Percentiles rank a stretch among this genome's conserved stretches.
phyloP scores from a whole-genome alignment of 2,329 filamentous ascomycete species.

The Ceratocystis ficicola region DNA sequence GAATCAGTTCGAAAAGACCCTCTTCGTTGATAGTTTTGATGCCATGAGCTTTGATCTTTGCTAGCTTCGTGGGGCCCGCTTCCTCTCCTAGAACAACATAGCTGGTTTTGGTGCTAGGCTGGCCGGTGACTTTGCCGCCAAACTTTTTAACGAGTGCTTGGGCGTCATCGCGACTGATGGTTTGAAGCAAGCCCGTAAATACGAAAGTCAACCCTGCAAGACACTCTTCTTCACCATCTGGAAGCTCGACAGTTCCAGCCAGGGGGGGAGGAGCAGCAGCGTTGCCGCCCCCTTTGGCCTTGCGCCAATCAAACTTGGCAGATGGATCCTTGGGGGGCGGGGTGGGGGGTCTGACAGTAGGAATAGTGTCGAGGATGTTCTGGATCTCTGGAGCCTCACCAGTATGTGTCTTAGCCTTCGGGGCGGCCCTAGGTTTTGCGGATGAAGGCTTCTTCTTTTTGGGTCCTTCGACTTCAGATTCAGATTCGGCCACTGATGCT shows the following conservation, averaged over 20 bases:
- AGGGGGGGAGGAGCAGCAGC: constrained; percentile 49
- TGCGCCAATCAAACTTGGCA: constrained; percentile 70
- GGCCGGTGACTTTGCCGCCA: constrained; percentile 76
- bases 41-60: constrained; percentile 65
- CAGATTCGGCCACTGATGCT: constrained; percentile 41
- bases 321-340: constrained; percentile 61
- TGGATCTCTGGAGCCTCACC: constrained; percentile 61
- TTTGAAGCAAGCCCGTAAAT: constrained; percentile 79
- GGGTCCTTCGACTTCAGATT: constrained; percentile 47
- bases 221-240: constrained; percentile 76
- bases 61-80: constrained; percentile 83
- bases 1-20: constrained; percentile 78
- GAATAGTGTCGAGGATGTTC: constrained; percentile 78
- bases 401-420: constrained; percentile 49
- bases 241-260: constrained; percentile 56
- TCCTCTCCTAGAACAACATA: constrained; percentile 86
- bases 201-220: constrained; percentile 83
- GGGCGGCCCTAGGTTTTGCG: constrained; percentile 46
- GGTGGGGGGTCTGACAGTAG: constrained; percentile 68
- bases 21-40: constrained; percentile 93
- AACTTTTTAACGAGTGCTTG: constrained; percentile 82
- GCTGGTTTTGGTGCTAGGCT: constrained; percentile 83
- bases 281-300: constrained; percentile 46
- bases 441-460: constrained; percentile 50
- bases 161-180: constrained; percentile 71